A percentile compares a stretch with the other conserved stretches of the same genome.
These are phyloP conservation scores for Pelargonium citronellum DNA, from an alignment of 441 rosid genomes.

Conservation along the genomic window DNA sequence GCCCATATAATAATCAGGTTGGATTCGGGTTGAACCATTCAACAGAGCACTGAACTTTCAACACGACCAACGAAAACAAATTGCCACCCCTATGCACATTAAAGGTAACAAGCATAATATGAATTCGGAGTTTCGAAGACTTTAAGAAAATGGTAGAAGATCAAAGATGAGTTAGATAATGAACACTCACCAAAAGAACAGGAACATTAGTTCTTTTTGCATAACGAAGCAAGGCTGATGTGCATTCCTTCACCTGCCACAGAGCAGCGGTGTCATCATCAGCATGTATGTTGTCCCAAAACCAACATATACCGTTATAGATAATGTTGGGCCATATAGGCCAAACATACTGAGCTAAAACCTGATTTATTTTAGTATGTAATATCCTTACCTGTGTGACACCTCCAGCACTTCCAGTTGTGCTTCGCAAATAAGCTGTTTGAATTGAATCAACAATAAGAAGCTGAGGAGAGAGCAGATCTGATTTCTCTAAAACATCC, in stretches of 20 bases:
- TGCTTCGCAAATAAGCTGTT: constrained; percentile 64
- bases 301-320: not conserved
- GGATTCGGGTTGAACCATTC: too few species aligned
- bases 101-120: too few species aligned
- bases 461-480: constrained; percentile 60
- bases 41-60: too few species aligned
- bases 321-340: not conserved
- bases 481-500: constrained; percentile 67
- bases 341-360: constrained; percentile 1
- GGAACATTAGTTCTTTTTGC: constrained; percentile 78
- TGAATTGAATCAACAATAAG: constrained; percentile 83
- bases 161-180: constrained; percentile 10
- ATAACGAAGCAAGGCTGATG: constrained; percentile 80
- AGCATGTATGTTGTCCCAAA: constrained; percentile 10
- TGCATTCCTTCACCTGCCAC: constrained; percentile 83
- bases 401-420: constrained; percentile 72
- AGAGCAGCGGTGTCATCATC: constrained; percentile 14
- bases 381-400: constrained; percentile 49
- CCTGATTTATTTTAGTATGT: not conserved
- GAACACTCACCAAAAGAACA: constrained; percentile 66
- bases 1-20: too few species aligned
- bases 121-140: not conserved
- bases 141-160: not conserved
- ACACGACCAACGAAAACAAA: too few species aligned
- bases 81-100: too few species aligned